Evolutionary conservation across 2,329 filamentous ascomycete species (phyloP).

Genomic region (Pseudopyricularia javanii): DNA sequence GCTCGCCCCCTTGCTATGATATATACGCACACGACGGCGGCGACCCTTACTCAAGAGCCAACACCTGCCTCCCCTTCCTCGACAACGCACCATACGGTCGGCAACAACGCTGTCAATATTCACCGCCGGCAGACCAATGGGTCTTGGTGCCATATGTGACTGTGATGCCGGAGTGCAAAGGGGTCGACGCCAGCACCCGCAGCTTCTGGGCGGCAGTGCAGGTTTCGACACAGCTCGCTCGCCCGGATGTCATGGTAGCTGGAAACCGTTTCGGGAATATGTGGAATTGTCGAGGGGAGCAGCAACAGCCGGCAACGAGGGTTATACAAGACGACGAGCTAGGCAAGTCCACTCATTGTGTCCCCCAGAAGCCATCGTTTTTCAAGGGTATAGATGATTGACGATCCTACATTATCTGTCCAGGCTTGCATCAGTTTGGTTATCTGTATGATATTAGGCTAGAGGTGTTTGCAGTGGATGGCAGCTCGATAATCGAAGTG

Average conservation of each 20-base stretch:
- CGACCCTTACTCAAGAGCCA: slow-evolving; percentile 1
- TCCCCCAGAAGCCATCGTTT: not conserved
- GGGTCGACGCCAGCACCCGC: slow-evolving; percentile 7
- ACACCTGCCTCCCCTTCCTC: not conserved
- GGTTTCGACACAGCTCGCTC: slow-evolving; percentile 24
- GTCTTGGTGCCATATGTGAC: slow-evolving; percentile 8
- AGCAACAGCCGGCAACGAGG: slow-evolving; percentile 3
- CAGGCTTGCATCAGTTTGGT: slow-evolving; percentile 25
- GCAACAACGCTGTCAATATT: not conserved
- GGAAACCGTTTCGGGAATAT: slow-evolving; percentile 5
- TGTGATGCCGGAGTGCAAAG: slow-evolving; percentile 8
- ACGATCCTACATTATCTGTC: not conserved
- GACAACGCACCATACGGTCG: not conserved
- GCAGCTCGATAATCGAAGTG: slow-evolving; percentile 30
- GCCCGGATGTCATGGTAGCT: slow-evolving; percentile 8
- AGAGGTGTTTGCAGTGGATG: slow-evolving; percentile 27
- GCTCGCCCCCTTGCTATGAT: not conserved
- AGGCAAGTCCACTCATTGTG: not conserved
- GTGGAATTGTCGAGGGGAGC: slow-evolving; percentile 3
- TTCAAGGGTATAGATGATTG: not conserved
- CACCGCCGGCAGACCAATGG: slow-evolving; percentile 1
- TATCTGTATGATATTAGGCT: slow-evolving; percentile 35
- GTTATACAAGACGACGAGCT: slow-evolving; percentile 7
- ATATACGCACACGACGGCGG: not conserved
- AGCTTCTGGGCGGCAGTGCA: slow-evolving; percentile 37